Conservation (phyloP, 495 filamentous ascomycete genomes). For the Tetracladium setigerum region DNA sequence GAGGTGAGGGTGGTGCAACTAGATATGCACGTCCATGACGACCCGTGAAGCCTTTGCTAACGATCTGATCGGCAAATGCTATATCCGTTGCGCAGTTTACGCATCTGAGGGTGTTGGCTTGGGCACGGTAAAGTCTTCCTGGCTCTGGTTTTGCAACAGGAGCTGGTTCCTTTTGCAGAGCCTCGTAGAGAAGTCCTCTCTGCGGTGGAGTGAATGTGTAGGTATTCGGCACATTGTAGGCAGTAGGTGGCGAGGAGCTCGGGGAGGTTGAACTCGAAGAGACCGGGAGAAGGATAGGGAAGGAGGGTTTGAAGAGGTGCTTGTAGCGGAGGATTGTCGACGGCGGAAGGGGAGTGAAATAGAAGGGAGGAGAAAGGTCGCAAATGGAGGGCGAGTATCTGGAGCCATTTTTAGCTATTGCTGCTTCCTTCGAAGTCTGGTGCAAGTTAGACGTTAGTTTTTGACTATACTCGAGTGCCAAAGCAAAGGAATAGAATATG, state of each 20-base stretch:
- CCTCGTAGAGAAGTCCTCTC: constrained; percentile 1
- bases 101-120: constrained; percentile 54
- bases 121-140: constrained; percentile 5
- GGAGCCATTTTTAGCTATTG: constrained; percentile 12
- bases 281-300: constrained; percentile 28
- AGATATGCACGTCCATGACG: constrained; percentile 92
- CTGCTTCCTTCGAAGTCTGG: not conserved
- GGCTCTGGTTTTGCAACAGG: not conserved
- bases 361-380: constrained; percentile 41
- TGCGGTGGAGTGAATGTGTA: not conserved
- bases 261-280: constrained; percentile 18
- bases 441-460: too few relatives aligned
- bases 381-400: constrained; percentile 21
- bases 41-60: constrained; percentile 88
- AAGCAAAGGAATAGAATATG: too few relatives aligned
- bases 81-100: constrained; percentile 65
- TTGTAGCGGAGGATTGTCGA: constrained; percentile 14
- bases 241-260: constrained; percentile 15
- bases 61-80: constrained; percentile 68
- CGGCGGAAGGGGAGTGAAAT: constrained; percentile 36
- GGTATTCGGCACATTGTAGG: constrained; percentile 1
- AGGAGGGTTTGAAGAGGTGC: constrained; percentile 11
- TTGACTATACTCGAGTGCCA: too few relatives aligned
- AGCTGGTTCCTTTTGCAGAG: not conserved
- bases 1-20: constrained; percentile 45